A percentile compares a stretch with the other conserved stretches of the same genome.
These are phyloP conservation scores for Microcos paniculata DNA, from an alignment of 345 rosid genomes.

Conservation along the genomic window DNA sequence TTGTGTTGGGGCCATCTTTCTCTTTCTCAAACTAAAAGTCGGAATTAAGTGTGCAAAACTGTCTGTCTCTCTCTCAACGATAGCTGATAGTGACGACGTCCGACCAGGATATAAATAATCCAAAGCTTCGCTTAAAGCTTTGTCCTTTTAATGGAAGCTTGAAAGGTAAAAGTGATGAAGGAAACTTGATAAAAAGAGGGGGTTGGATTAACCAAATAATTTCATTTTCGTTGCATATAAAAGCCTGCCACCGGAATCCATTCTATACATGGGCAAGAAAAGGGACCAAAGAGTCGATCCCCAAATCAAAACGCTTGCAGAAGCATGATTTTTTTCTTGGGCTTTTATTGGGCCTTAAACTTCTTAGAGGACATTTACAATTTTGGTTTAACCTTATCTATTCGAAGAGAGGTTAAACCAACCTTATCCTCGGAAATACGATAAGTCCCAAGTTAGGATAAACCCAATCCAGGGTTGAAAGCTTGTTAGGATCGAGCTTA, in stretches of 20 bases:
- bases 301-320: background rate
- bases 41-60: background rate
- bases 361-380: background rate
- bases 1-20: background rate
- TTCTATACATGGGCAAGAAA: background rate
- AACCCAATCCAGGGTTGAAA: background rate
- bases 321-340: background rate
- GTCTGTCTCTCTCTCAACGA: background rate
- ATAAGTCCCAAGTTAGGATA: background rate
- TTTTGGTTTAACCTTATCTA: background rate
- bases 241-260: background rate
- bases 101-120: no score
- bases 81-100: background rate
- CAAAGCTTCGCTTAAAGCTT: background rate
- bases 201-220: background rate
- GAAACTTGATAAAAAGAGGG: background rate
- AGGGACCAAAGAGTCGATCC: background rate
- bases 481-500: background rate
- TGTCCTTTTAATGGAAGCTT: no score
- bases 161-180: background rate
- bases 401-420: background rate
- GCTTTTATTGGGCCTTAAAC: background rate
- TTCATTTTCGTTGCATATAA: background rate
- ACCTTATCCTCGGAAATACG: background rate
- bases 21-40: background rate